A percentile compares a stretch with the other conserved stretches of the same genome.
These are phyloP conservation scores for Phylloporus sp. DNA, from an alignment of 768 basidiomycete genomes.

Conservation along the genomic window DNA sequence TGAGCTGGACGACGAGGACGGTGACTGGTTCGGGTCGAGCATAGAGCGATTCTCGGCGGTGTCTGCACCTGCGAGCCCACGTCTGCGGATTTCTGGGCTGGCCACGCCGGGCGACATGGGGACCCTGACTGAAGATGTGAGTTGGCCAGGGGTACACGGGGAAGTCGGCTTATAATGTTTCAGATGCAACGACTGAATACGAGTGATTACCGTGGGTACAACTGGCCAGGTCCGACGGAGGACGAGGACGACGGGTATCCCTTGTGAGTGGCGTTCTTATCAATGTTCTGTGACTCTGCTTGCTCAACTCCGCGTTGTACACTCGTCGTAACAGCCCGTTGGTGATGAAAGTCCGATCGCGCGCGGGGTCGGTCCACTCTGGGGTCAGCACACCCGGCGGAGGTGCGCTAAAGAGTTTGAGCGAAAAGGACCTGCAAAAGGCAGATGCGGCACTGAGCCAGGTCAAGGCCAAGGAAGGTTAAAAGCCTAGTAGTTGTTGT, in stretches of 20 bases:
- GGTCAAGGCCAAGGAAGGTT: constrained; percentile 30
- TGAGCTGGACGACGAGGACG: constrained; percentile 45
- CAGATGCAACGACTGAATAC: constrained; percentile 87
- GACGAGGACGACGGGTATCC: constrained; percentile 93
- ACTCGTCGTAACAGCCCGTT: constrained; percentile 55
- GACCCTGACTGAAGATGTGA: constrained; percentile 80
- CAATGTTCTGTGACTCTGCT: not conserved
- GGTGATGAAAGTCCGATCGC: constrained; percentile 86
- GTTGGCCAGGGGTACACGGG: constrained; percentile 11
- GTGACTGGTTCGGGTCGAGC: constrained; percentile 41
- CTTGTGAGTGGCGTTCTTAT: constrained; percentile 53
- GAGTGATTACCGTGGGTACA: constrained; percentile 70
- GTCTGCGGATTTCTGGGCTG: constrained; percentile 64
- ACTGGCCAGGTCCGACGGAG: constrained; percentile 54
- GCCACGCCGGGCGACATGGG: constrained; percentile 94
- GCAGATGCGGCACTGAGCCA: constrained; percentile 87
- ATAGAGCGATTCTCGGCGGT: constrained; percentile 67
- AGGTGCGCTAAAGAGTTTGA: constrained; percentile 72
- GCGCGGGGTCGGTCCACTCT: constrained; percentile 70
- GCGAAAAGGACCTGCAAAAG: constrained; percentile 80
- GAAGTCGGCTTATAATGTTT: not conserved
- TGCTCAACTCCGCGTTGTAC: constrained; percentile 6
- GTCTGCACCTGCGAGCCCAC: constrained; percentile 85
- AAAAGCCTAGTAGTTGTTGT: not conserved
- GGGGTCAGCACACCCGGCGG: constrained; percentile 85